phyloP scores from a whole-genome alignment of 2,329 filamentous ascomycete genomes.

The Verticillium isaacii region DNA sequence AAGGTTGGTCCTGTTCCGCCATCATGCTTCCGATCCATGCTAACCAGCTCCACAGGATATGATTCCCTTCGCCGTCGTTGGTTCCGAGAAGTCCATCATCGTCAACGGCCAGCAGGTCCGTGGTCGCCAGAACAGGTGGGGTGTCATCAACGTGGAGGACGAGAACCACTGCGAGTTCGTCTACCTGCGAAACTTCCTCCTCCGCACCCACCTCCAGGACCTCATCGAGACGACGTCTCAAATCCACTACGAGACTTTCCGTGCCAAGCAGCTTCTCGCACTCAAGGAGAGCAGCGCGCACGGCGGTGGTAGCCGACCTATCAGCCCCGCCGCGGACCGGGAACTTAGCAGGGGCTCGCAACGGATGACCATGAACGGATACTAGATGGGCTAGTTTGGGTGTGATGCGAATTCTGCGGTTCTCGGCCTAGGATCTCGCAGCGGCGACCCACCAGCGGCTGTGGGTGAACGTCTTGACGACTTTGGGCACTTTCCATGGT shows the following conservation, averaged over 20 bases:
- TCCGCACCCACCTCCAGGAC: conserved; percentile 96
- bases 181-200: conserved; percentile 96
- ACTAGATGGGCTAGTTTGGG: conserved; percentile 49
- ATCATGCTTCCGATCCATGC: conserved; percentile 6
- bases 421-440: background rate
- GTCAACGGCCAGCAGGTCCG: conserved; percentile 97
- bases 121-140: conserved; percentile 98
- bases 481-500: background rate
- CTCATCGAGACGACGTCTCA: conserved; percentile 98
- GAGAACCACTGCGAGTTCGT: conserved; percentile 99
- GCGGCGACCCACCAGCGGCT: background rate
- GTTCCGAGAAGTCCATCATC: conserved; percentile 96
- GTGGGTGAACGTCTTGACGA: background rate
- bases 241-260: conserved; percentile 99
- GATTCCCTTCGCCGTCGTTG: conserved; percentile 95
- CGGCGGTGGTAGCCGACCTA: conserved; percentile 79
- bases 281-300: conserved; percentile 97
- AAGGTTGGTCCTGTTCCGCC: conserved; percentile 57
- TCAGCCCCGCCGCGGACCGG: conserved; percentile 89
- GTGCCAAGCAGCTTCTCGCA: conserved; percentile 95
- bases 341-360: conserved; percentile 97
- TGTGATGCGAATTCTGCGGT: background rate
- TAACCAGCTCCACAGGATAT: conserved; percentile 60
- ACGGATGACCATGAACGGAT: conserved; percentile 98
- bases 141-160: conserved; percentile 98